Evolutionary conservation across 495 filamentous ascomycete genomes (phyloP), one percentile per base, ranked within the genome.

Genomic region (Cetradonia linearis): DNA sequence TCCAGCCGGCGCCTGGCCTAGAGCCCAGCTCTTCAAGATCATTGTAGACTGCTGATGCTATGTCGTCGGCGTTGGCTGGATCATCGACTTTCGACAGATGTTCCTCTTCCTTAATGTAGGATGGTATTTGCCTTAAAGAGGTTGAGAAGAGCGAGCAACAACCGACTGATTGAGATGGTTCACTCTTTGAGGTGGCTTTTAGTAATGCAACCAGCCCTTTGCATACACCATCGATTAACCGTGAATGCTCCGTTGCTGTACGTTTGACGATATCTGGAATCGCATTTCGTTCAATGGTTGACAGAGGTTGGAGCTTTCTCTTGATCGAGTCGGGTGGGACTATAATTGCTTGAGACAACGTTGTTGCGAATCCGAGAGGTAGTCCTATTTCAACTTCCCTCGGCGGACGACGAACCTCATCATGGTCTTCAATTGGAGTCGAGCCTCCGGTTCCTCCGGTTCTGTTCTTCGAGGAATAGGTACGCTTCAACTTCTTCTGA

Each of bases 11-110:
- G 4, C 73, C 72, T 46, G 70, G 70, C 10, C 72, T 69, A 10
- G 78, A 73, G 54, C 83, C 84, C 28, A 82, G 70, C 0, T 73
- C 66, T 64, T 90, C 86, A 34, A 91, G 67, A 56, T 89, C 83
- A 36, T 78, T 79, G 65, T 88, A 89, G 47, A 88, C 78, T 40
- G 46, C 49, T 2, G 64, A 62, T 4, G 66, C 52, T 33, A 78
- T 69, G 28, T 79, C 75, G 25, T 64, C 61, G 56, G 73, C 67
- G 23, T 71, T 75, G 18, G 80, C 80, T 47, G 73, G 63, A 48
- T 83, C 75, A 27, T 81, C 74, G 23, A 82, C 69, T n/a, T 70
- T 62, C 40, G 66, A 65, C 63, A 79, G 78, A 69, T 70, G 65
- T 64, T 88, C 82, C 56, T 87, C 81, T 20, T 76, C 72, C 3